Evolutionary conservation across 768 basidiomycete genomes (phyloP).

Genomic region (Tylopilus cervinicoccineus): DNA sequence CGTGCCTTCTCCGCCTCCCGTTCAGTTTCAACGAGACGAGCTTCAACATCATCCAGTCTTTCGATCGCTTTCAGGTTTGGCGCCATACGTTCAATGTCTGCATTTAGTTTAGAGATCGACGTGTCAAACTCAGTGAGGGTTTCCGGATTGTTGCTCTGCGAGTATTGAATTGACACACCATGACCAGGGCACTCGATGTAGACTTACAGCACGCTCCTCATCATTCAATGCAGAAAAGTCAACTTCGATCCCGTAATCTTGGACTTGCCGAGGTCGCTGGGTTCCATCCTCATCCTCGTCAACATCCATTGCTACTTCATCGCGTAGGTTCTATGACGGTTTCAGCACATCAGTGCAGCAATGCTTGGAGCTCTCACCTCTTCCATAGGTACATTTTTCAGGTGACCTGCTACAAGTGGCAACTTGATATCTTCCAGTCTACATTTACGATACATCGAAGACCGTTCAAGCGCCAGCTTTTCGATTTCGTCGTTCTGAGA

Average conservation of each 20-base stretch:
- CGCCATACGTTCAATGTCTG: conserved; percentile 89
- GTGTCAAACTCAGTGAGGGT: conserved; percentile 71
- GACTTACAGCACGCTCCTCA: conserved; percentile 63
- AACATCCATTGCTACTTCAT: conserved; percentile 88
- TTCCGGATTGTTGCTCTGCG: conserved; percentile 58
- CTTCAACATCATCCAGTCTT: conserved; percentile 79
- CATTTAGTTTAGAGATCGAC: conserved; percentile 60
- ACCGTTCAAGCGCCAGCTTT: conserved; percentile 79
- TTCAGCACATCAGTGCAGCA: conserved; percentile 2
- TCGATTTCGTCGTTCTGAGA: conserved; percentile 85
- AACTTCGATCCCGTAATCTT: conserved; percentile 87
- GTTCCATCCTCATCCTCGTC: conserved; percentile 85
- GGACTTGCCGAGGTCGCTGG: conserved; percentile 65
- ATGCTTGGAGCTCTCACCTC: conserved; percentile 53
- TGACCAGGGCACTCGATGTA: not conserved
- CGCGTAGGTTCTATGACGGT: conserved; percentile 62
- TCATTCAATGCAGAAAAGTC: conserved; percentile 75
- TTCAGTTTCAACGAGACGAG: conserved; percentile 84
- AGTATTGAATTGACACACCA: not conserved
- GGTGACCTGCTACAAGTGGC: conserved; percentile 68
- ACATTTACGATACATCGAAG: conserved; percentile 86
- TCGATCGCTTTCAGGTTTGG: conserved; percentile 98
- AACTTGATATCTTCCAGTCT: conserved; percentile 88
- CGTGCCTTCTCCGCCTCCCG: conserved; percentile 89
- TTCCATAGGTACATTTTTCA: conserved; percentile 91